A percentile compares a stretch with the other conserved stretches of the same genome.
phyloP scores from a whole-genome alignment of 1,284 basidiomycete genomes.

The Microbotryum lychnidis-dioicae region DNA sequence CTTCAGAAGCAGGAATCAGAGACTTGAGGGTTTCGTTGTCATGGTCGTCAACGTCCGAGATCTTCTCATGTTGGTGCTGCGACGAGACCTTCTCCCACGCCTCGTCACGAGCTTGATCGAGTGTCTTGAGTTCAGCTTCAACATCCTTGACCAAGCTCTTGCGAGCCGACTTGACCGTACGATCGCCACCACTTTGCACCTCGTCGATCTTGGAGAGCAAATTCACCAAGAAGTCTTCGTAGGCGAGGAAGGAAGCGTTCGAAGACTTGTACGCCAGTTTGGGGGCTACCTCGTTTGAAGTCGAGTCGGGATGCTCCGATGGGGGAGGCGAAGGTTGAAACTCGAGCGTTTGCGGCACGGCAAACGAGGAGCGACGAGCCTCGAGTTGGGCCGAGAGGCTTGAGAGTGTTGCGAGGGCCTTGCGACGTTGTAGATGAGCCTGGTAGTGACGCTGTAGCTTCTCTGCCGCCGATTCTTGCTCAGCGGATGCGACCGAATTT shows the following conservation, averaged over 20 bases:
- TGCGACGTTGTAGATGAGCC: slow-evolving; percentile 10
- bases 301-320: background rate
- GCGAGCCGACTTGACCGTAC: slow-evolving; percentile 51
- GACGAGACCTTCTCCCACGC: slow-evolving; percentile 33
- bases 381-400: slow-evolving; percentile 10
- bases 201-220: slow-evolving; percentile 58
- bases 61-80: too few species aligned
- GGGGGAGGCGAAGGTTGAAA: slow-evolving; percentile 11
- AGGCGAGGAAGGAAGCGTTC: slow-evolving; percentile 54
- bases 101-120: slow-evolving; percentile 46
- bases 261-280: slow-evolving; percentile 47
- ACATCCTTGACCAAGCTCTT: slow-evolving; percentile 54
- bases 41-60: too few species aligned
- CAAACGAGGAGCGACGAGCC: slow-evolving; percentile 7
- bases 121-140: slow-evolving; percentile 53
- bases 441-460: slow-evolving; percentile 20
- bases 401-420: slow-evolving; percentile 16
- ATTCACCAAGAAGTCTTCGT: slow-evolving; percentile 54
- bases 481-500: slow-evolving; percentile 59
- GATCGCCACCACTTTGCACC: slow-evolving; percentile 56
- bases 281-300: slow-evolving; percentile 20
- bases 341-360: slow-evolving; percentile 6
- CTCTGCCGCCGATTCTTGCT: slow-evolving; percentile 52
- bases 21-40: too few species aligned
- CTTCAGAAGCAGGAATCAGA: too few species aligned